Evolutionary conservation across 176 grass and related monocot genomes (phyloP).

Genomic region (Dactylis glomerata): DNA sequence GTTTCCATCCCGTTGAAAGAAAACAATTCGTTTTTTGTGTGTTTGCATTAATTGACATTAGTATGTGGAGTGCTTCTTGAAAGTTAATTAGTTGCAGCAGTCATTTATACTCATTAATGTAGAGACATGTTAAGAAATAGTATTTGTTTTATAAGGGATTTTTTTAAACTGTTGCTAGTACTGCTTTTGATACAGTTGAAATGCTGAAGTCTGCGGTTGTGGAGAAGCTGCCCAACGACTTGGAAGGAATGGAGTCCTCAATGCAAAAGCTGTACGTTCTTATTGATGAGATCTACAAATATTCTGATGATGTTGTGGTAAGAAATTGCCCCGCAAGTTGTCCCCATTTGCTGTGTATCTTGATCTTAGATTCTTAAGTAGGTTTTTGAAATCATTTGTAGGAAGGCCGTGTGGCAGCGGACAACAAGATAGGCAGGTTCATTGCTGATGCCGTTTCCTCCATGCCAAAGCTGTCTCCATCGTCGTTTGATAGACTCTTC

Average conservation of each 20-base stretch:
- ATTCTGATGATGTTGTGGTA: conserved; percentile 92
- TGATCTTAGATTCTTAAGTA: not conserved
- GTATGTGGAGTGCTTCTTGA: not conserved
- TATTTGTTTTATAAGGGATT: not conserved
- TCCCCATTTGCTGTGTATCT: not conserved
- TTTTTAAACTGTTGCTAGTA: not conserved
- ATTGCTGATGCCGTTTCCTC: conserved; percentile 68
- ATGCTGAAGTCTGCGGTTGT: conserved; percentile 73
- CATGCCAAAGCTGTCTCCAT: conserved; percentile 69
- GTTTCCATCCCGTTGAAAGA: not conserved
- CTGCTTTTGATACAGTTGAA: conserved; percentile 49
- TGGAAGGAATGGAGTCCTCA: conserved; percentile 92
- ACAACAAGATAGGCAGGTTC: conserved; percentile 75
- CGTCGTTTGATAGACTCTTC: conserved; percentile 86
- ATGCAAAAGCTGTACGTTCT: conserved; percentile 73
- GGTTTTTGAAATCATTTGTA: conserved; percentile 23
- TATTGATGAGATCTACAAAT: conserved; percentile 93
- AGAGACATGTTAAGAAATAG: not conserved
- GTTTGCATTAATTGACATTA: not conserved
- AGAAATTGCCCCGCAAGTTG: not conserved
- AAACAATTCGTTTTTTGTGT: not conserved
- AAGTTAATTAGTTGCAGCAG: not conserved
- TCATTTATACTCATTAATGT: too few relatives aligned
- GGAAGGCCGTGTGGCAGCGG: conserved; percentile 61
- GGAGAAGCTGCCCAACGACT: conserved; percentile 87